A percentile compares a stretch with the other conserved stretches of the same genome.
These are phyloP conservation scores for Aspergillus ochraceoroseus DNA, from an alignment of 2,329 filamentous ascomycete species.

Conservation along the genomic window DNA sequence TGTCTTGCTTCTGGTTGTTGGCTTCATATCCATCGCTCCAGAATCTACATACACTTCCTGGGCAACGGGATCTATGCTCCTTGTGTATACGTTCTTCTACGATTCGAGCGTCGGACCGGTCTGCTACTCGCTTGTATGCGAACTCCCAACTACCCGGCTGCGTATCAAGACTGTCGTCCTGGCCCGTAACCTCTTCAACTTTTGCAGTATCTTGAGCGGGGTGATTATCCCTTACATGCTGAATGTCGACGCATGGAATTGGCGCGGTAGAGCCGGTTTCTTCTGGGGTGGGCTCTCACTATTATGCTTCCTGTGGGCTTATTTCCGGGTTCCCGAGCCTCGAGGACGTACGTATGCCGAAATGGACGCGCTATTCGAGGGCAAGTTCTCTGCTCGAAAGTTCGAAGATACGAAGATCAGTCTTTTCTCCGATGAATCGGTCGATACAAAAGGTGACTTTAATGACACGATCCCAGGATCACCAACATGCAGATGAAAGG, in stretches of 20 bases:
- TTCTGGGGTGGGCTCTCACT: slow-evolving; percentile 41
- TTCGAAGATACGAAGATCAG: slow-evolving; percentile 36
- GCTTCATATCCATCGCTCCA: slow-evolving; percentile 2
- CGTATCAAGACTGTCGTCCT: slow-evolving; percentile 54
- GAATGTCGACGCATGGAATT: slow-evolving; percentile 33
- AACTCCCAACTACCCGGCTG: slow-evolving; percentile 52
- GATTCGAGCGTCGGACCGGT: slow-evolving; percentile 45
- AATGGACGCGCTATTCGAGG: slow-evolving; percentile 33
- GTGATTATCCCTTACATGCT: slow-evolving; percentile 55
- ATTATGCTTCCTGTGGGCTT: slow-evolving; percentile 41
- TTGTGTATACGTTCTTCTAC: slow-evolving; percentile 10
- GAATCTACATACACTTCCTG: neutral
- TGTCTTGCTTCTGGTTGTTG: slow-evolving; percentile 11
- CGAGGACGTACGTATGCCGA: slow-evolving; percentile 42
- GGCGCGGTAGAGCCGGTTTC: slow-evolving; percentile 38
- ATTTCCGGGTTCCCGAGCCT: slow-evolving; percentile 42
- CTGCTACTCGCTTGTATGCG: slow-evolving; percentile 51
- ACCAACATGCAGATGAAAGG: too few species aligned
- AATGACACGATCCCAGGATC: too few species aligned
- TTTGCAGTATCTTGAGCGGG: slow-evolving; percentile 49
- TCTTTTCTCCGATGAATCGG: too few species aligned
- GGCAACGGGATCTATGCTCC: slow-evolving; percentile 5
- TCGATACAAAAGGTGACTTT: too few species aligned
- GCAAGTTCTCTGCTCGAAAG: slow-evolving; percentile 36
- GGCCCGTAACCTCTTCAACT: slow-evolving; percentile 49